Base-by-base conservation (phyloP, 2,329 filamentous ascomycete species). In the Pseudocercospora musae region DNA sequence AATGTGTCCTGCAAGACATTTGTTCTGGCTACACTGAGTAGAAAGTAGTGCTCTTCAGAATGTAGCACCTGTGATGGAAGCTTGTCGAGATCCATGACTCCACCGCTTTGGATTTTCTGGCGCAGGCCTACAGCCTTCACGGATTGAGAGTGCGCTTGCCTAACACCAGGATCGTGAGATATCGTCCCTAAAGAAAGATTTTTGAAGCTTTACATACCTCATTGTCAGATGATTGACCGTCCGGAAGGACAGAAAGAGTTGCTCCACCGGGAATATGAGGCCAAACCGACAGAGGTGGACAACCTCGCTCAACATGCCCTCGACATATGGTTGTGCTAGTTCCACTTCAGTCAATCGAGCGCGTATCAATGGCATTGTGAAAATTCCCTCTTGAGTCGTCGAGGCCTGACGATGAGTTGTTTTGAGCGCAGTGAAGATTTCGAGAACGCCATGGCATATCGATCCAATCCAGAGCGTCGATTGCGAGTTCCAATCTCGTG, bases 141-240 rank as follows among this genome's bases (percentile, higher is more conserved):
- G 21, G 44, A 58, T 21, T 40, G 21, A 18, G 21, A 46, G 21
- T 57, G 53, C n/a, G 59, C 59, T 58, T 58, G 44, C 31, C 46
- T 58, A 23, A 42, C 21, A 27, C 27, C 21, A 31, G 11, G 13
- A 31, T 31, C 2, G 25, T 25, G 2, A 27, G 49, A 18, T 3
- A 53, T 18, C 9, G 21, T 25, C 3, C 25, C 10, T 2, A 1
- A 8, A 11, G n/a, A 8, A 49, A 4, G 13, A 23, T 20, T 8
- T 18, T 15, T 25, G n/a, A 18, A 18, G 13, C 10, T 20, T 2
- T 8, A 50, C 42, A 23, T 62, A 69, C 68, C 69, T 91, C 94
- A 98, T 98, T 15, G 85, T 84, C 0, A 90, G 86, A 70, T 95
- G 92, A 73, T 96, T 97, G 71, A 96, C 88, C 3, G 91, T 86